Percentiles rank a stretch among this genome's conserved stretches.
phyloP scores from a whole-genome alignment of 352 stramenopile species.

The Plasmopara halstedii region DNA sequence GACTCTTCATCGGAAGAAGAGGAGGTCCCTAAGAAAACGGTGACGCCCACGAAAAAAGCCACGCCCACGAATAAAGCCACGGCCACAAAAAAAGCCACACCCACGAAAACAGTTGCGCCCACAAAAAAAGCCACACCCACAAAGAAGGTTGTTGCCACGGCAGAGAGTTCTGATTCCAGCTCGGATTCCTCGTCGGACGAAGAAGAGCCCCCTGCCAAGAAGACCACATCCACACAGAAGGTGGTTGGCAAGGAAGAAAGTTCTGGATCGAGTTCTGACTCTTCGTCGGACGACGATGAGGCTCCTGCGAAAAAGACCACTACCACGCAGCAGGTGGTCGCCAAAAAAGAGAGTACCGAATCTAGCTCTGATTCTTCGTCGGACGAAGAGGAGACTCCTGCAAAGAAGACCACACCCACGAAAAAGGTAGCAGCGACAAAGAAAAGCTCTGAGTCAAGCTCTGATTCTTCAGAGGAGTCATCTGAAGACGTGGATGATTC shows the following conservation, averaged over 20 bases:
- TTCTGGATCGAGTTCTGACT: slow-evolving; percentile 21
- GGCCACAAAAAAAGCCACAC: slow-evolving; percentile 13
- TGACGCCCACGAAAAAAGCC: background rate
- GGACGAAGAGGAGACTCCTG: slow-evolving; percentile 32
- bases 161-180: slow-evolving; percentile 26
- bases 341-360: slow-evolving; percentile 10
- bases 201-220: slow-evolving; percentile 30
- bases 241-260: slow-evolving; percentile 45
- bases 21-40: background rate
- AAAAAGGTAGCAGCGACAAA: slow-evolving; percentile 20
- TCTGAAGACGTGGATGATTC: no score
- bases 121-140: background rate
- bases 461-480: slow-evolving; percentile 37
- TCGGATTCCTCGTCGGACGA: slow-evolving; percentile 21
- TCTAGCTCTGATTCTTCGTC: slow-evolving; percentile 33
- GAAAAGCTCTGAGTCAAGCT: slow-evolving; percentile 28
- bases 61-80: slow-evolving; percentile 13
- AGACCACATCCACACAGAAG: slow-evolving; percentile 27
- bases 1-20: background rate
- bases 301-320: slow-evolving; percentile 29
- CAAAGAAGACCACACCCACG: slow-evolving; percentile 7
- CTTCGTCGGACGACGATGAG: slow-evolving; percentile 20
- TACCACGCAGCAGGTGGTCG: slow-evolving; percentile 22
- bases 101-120: background rate
- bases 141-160: background rate